A percentile compares a stretch with the other conserved stretches of the same genome.
phyloP scores from a whole-genome alignment of 129 eudicot genomes.

The carrot (Daucus carota) region DNA sequence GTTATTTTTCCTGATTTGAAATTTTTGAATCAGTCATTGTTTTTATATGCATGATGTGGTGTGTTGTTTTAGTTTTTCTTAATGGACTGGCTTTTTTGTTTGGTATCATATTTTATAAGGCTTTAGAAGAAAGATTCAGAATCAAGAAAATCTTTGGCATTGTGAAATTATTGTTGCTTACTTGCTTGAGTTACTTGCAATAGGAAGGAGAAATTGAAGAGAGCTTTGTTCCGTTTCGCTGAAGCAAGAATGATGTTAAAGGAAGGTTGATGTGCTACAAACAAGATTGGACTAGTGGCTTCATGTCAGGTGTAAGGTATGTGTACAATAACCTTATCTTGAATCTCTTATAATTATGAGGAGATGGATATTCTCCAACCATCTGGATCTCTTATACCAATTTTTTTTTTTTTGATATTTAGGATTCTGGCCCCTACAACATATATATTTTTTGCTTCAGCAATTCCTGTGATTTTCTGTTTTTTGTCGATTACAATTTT shows the following conservation, averaged over 20 bases:
- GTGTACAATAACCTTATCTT: not conserved
- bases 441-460: conserved; percentile 14
- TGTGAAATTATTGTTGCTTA: not conserved
- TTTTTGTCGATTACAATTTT: too few species aligned
- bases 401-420: too few species aligned
- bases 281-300: conserved; percentile 20
- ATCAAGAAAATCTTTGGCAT: not conserved
- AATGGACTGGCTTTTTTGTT: not conserved
- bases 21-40: not conserved
- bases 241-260: conserved; percentile 13
- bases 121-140: not conserved
- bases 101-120: too few species aligned
- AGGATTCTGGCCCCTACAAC: conserved; percentile 19
- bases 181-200: not conserved
- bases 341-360: not conserved
- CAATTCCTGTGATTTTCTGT: conserved; percentile 14
- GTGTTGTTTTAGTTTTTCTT: not conserved
- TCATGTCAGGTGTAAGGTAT: conserved; percentile 13
- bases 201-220: conserved; percentile 2
- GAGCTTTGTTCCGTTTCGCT: conserved; percentile 13
- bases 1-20: not conserved
- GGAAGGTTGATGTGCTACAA: conserved; percentile 24
- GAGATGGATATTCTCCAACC: not conserved
- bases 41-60: not conserved
- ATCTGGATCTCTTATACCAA: not conserved